Percentiles rank a stretch among this genome's conserved stretches.
These are phyloP conservation scores for Polygonum aviculare DNA, from an alignment of 148 eudicot genomes.

Conservation along the genomic window DNA sequence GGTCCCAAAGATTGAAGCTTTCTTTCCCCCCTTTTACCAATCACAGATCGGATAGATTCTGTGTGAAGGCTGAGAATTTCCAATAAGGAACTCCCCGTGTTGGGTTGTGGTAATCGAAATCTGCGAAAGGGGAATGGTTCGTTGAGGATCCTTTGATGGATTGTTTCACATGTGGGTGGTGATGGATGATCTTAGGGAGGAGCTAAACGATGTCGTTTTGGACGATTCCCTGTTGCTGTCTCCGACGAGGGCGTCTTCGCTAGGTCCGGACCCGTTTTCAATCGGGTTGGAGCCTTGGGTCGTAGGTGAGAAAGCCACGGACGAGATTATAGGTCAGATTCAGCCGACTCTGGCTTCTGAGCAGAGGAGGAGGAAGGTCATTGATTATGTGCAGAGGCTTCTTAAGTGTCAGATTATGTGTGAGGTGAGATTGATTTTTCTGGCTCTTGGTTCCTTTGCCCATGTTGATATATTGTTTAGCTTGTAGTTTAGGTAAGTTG, in stretches of 20 bases:
- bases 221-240: constrained; percentile 27
- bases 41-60: background rate
- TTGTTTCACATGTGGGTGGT: constrained; percentile 7
- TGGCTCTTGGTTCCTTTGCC: background rate
- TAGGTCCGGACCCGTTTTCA: constrained; percentile 9
- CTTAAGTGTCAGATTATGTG: constrained; percentile 35
- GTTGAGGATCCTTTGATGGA: constrained; percentile 5
- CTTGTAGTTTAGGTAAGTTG: background rate
- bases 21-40: background rate
- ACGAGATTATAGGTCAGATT: constrained; percentile 36
- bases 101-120: background rate
- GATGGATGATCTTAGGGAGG: constrained; percentile 48
- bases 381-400: constrained; percentile 55
- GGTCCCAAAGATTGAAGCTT: background rate
- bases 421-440: constrained; percentile 33
- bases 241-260: constrained; percentile 12
- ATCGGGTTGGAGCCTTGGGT: constrained; percentile 36
- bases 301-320: constrained; percentile 35
- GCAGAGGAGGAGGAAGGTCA: constrained; percentile 41
- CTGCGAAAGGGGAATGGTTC: background rate
- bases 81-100: background rate
- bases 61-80: background rate
- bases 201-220: constrained; percentile 28
- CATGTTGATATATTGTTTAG: background rate
- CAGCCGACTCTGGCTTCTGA: constrained; percentile 58